These are phyloP conservation scores for Lophium mytilinum DNA, from an alignment of 495 filamentous ascomycete species.

Conservation along the genomic window DNA sequence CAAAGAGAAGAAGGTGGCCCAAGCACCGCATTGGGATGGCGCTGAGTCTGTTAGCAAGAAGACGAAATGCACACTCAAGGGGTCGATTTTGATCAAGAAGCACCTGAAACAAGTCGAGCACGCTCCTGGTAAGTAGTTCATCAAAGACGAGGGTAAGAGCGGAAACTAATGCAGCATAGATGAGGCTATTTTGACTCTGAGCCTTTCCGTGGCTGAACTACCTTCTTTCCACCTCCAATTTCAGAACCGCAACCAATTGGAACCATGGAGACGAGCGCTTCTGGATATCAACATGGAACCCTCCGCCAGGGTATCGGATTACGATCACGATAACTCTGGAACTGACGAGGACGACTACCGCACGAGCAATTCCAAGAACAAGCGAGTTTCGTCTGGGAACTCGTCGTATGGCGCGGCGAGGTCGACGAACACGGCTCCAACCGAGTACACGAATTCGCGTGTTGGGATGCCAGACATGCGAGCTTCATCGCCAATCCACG, in stretches of 20 bases:
- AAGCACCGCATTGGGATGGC: conserved; percentile 54
- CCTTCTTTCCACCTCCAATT: conserved; percentile 95
- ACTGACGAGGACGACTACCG: conserved; percentile 90
- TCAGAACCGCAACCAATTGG: conserved; percentile 73
- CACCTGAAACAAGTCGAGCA: conserved; percentile 88
- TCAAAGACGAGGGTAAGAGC: background rate
- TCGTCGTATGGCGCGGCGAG: conserved; percentile 81
- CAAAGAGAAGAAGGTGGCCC: conserved; percentile 78
- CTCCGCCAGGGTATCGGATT: conserved; percentile 46
- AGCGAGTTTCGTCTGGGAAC: conserved; percentile 78
- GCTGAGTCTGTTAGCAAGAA: conserved; percentile 42
- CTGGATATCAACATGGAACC: conserved; percentile 66
- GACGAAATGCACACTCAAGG: conserved; percentile 81
- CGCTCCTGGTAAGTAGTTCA: conserved; percentile 38
- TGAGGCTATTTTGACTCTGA: conserved; percentile 79
- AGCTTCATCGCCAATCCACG: conserved; percentile 62
- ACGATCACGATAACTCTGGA: conserved; percentile 71
- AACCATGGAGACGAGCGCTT: conserved; percentile 84
- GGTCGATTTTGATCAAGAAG: conserved; percentile 97
- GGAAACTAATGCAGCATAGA: conserved; percentile 40
- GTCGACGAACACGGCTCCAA: conserved; percentile 64
- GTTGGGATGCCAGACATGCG: conserved; percentile 39
- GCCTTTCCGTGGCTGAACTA: conserved; percentile 87
- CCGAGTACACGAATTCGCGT: conserved; percentile 66
- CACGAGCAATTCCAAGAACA: conserved; percentile 39